Evolutionary conservation across 805 yeast genomes (phyloP).

Genomic region (Candida quercuum): DNA sequence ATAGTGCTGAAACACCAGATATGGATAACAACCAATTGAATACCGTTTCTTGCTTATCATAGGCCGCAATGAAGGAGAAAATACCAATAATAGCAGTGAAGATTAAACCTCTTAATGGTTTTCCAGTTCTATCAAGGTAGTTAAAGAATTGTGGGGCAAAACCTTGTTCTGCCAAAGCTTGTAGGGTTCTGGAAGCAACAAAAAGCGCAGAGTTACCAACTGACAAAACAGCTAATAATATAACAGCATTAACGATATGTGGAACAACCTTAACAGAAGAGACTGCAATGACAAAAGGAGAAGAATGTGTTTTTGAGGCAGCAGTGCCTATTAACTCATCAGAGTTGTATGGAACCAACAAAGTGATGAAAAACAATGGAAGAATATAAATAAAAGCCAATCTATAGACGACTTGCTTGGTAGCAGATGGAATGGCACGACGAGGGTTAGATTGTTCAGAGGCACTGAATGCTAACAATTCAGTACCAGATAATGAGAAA

Average conservation of each 20-base stretch:
- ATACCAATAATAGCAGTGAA: constrained; percentile 50
- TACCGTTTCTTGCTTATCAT: constrained; percentile 48
- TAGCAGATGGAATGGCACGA: constrained; percentile 56
- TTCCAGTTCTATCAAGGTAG: constrained; percentile 51
- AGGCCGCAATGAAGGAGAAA: constrained; percentile 65
- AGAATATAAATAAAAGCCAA: constrained; percentile 52
- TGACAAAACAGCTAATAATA: constrained; percentile 65
- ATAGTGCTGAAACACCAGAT: constrained; percentile 55
- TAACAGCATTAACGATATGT: constrained; percentile 68
- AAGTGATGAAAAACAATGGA: constrained; percentile 48
- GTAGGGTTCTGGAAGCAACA: constrained; percentile 68
- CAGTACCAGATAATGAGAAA: constrained; percentile 64
- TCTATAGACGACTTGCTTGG: constrained; percentile 63
- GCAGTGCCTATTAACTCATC: constrained; percentile 43
- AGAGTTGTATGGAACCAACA: constrained; percentile 55
- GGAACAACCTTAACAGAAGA: constrained; percentile 58
- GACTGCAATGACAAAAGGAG: constrained; percentile 75
- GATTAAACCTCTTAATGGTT: constrained; percentile 53
- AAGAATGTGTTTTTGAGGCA: constrained; percentile 50
- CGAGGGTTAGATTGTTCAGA: constrained; percentile 59
- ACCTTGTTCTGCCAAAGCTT: constrained; percentile 68
- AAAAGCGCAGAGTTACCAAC: constrained; percentile 74
- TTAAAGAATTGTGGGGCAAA: constrained; percentile 52
- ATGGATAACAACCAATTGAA: constrained; percentile 62
- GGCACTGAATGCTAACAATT: constrained; percentile 59